These are phyloP conservation scores for Raffaelea ambrosiae DNA, from an alignment of 2,329 filamentous ascomycete genomes.

Conservation along the genomic window DNA sequence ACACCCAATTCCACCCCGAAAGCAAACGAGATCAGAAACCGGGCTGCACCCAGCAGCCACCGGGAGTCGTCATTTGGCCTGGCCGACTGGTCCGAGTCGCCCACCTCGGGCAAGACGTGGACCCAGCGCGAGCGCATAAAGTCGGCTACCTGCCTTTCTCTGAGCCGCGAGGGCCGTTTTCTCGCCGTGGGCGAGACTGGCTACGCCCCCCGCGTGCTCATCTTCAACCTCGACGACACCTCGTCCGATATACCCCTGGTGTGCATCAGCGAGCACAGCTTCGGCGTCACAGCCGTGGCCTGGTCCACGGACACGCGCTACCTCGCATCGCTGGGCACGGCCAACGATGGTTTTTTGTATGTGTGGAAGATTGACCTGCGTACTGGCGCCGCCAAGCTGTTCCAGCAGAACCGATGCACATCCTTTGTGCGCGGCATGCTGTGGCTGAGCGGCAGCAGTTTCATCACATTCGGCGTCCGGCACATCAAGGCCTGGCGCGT, in stretches of 20 bases:
- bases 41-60: conserved; percentile 32
- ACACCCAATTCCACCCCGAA: conserved; percentile 49
- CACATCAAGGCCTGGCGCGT: conserved; percentile 92
- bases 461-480: conserved; percentile 81
- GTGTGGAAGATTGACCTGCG: conserved; percentile 82
- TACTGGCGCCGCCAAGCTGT: conserved; percentile 68
- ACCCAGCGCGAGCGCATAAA: conserved; percentile 89
- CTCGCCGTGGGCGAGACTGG: conserved; percentile 93
- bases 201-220: conserved; percentile 81
- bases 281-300: conserved; percentile 78
- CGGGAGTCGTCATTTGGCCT: conserved; percentile 38
- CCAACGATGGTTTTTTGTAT: conserved; percentile 91
- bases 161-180: conserved; percentile 80
- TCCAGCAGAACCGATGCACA: conserved; percentile 87
- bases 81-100: conserved; percentile 51
- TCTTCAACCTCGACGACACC: conserved; percentile 76
- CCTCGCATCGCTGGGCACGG: conserved; percentile 77
- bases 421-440: conserved; percentile 77
- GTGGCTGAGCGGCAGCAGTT: conserved; percentile 73
- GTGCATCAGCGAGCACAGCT: conserved; percentile 80
- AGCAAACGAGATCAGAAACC: conserved; percentile 55
- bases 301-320: conserved; percentile 84
- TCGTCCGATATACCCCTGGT: conserved; percentile 76
- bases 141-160: conserved; percentile 79
- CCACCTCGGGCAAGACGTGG: conserved; percentile 59